Conservation (phyloP, 495 filamentous ascomycete species). For the Lasiosphaeriaceae sp. region DNA sequence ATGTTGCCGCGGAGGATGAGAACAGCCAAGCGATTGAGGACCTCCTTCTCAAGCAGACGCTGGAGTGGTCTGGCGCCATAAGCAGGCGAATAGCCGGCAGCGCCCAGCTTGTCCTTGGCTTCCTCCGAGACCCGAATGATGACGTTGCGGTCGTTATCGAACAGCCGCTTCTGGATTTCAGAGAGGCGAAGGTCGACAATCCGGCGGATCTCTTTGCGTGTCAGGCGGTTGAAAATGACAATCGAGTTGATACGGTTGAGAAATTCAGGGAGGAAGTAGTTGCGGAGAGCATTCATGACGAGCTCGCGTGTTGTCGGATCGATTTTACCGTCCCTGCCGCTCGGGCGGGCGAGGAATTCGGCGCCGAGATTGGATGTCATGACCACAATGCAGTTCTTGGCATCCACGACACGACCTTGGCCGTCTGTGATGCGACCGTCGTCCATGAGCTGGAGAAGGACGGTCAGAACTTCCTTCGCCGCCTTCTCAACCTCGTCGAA, state of each 20-base stretch:
- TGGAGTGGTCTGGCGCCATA: slow-evolving; percentile 89
- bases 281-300: slow-evolving; percentile 81
- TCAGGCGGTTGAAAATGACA: slow-evolving; percentile 98
- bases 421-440: slow-evolving; percentile 98
- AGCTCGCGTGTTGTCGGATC: slow-evolving; percentile 82
- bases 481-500: slow-evolving; percentile 99
- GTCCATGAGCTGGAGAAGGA: slow-evolving; percentile 96
- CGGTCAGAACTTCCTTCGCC: slow-evolving; percentile 94
- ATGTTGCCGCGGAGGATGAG: slow-evolving; percentile 82
- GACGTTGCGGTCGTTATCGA: slow-evolving; percentile 76
- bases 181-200: slow-evolving; percentile 88
- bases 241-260: slow-evolving; percentile 91
- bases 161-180: slow-evolving; percentile 88
- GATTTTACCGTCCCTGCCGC: slow-evolving; percentile 74
- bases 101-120: slow-evolving; percentile 86
- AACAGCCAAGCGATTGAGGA: slow-evolving; percentile 87
- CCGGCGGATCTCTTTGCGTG: slow-evolving; percentile 79
- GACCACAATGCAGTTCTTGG: slow-evolving; percentile 96
- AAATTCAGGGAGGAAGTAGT: slow-evolving; percentile 98
- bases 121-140: slow-evolving; percentile 69
- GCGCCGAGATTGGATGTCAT: slow-evolving; percentile 98
- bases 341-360: slow-evolving; percentile 80
- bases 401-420: slow-evolving; percentile 90
- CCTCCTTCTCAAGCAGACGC: slow-evolving; percentile 90
- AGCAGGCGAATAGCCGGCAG: slow-evolving; percentile 84